A percentile compares a stretch with the other conserved stretches of the same genome.
These are phyloP conservation scores for Cystobasidiaceae sp. DNA, from an alignment of 1,284 basidiomycete species.

Conservation along the genomic window DNA sequence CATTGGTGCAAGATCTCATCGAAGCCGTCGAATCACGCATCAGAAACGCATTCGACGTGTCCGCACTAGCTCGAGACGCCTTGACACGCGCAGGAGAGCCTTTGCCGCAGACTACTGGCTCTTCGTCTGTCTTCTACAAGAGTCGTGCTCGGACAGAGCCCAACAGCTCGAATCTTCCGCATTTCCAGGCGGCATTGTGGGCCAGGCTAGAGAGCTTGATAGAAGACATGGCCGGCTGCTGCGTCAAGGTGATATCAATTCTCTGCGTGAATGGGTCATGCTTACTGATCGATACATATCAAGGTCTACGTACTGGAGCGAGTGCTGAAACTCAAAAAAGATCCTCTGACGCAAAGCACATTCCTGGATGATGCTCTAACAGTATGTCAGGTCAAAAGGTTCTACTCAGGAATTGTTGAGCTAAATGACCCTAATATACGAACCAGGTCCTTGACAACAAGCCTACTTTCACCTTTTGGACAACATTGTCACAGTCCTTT, in stretches of 20 bases:
- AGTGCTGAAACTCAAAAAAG: constrained; percentile 81
- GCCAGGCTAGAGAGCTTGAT: constrained; percentile 70
- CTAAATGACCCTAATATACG: too few relatives aligned
- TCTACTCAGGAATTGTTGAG: background rate
- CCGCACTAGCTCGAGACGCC: constrained; percentile 75
- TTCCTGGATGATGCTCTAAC: constrained; percentile 91
- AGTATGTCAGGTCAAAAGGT: constrained; percentile 49
- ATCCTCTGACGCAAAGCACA: constrained; percentile 64
- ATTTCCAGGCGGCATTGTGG: constrained; percentile 80
- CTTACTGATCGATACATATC: background rate
- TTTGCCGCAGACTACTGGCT: background rate
- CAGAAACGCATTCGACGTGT: constrained; percentile 73
- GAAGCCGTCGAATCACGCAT: constrained; percentile 78
- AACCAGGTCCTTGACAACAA: constrained; percentile 76
- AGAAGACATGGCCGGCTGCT: constrained; percentile 82
- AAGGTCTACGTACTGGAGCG: constrained; percentile 92
- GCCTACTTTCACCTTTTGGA: constrained; percentile 88
- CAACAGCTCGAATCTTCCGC: constrained; percentile 70
- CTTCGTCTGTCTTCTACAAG: constrained; percentile 55
- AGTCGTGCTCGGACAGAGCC: constrained; percentile 78
- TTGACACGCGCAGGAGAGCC: constrained; percentile 16
- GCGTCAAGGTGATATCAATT: constrained; percentile 64
- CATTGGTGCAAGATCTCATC: constrained; percentile 71
- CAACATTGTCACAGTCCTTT: constrained; percentile 67
- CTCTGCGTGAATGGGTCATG: background rate